Percentiles rank a stretch among this genome's conserved stretches.
Evolutionary conservation across 2,329 filamentous ascomycete genomes (phyloP).

Genomic region (Raffaelea arxii): DNA sequence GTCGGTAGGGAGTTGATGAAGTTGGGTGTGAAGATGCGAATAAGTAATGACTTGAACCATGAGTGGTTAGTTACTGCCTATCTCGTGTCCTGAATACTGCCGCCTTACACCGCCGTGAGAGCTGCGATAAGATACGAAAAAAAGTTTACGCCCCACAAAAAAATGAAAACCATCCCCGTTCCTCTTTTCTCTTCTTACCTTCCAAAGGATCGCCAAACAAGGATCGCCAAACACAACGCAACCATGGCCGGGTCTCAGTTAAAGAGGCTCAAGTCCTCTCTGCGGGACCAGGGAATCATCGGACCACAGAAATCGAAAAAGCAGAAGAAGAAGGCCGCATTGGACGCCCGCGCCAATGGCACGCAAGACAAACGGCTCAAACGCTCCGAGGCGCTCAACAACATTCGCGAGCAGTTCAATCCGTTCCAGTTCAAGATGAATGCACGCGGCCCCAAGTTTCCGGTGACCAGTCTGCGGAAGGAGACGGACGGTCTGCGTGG

Average conservation of each 20-base stretch:
- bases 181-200: not conserved
- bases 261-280: slow-evolving; percentile 86
- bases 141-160: slow-evolving; percentile 10
- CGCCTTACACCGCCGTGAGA: too few relatives aligned
- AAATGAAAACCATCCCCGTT: slow-evolving; percentile 1
- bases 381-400: slow-evolving; percentile 66
- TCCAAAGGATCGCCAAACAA: not conserved
- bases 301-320: slow-evolving; percentile 94
- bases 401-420: slow-evolving; percentile 93
- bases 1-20: too few relatives aligned
- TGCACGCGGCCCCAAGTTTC: slow-evolving; percentile 70
- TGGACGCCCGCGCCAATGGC: slow-evolving; percentile 46
- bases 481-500: slow-evolving; percentile 43
- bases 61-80: too few relatives aligned
- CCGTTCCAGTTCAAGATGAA: slow-evolving; percentile 89
- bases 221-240: slow-evolving; percentile 3
- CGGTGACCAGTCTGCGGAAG: slow-evolving; percentile 62
- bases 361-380: slow-evolving; percentile 65
- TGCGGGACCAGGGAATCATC: slow-evolving; percentile 80
- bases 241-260: slow-evolving; percentile 91
- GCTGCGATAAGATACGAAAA: slow-evolving; percentile 26
- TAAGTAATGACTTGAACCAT: too few relatives aligned
- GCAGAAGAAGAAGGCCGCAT: slow-evolving; percentile 67
- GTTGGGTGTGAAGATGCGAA: too few relatives aligned
- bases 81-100: not conserved